A percentile compares a stretch with the other conserved stretches of the same genome.
Conservation (phyloP, 257 asterid species). For the Hygrophila difformis region DNA sequence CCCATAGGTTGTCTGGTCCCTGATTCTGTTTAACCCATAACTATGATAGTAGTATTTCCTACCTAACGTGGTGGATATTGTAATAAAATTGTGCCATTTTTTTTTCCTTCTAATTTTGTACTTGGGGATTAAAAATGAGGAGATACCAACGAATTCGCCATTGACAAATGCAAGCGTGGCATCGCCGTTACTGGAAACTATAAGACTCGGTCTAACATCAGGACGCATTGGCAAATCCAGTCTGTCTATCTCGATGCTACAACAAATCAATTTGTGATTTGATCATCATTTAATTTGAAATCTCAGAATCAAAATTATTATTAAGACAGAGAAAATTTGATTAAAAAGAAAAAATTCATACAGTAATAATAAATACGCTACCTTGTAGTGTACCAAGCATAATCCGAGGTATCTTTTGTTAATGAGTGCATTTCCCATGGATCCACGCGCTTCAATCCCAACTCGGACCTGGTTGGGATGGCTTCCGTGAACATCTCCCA, state of each 20-base stretch:
- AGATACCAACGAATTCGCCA: slow-evolving; percentile 68
- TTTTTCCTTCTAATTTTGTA: too few species aligned
- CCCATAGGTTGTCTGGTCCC: too few species aligned
- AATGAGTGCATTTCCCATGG: slow-evolving; percentile 63
- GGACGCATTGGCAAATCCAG: slow-evolving; percentile 73
- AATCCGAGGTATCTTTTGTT: slow-evolving; percentile 63
- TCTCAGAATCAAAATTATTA: too few species aligned
- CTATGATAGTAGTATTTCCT: too few species aligned
- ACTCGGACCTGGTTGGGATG: slow-evolving; percentile 32
- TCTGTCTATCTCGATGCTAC: slow-evolving; percentile 40
- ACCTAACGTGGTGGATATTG: too few species aligned
- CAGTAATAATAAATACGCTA: too few species aligned
- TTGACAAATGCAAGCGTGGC: slow-evolving; percentile 68
- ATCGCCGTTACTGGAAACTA: slow-evolving; percentile 87
- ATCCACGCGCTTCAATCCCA: slow-evolving; percentile 28
- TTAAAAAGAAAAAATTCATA: too few species aligned
- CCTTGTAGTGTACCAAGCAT: slow-evolving; percentile 92
- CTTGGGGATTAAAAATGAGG: too few species aligned
- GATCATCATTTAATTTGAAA: too few species aligned
- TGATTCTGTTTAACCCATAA: too few species aligned
- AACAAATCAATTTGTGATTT: background rate
- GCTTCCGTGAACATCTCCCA: slow-evolving; percentile 69
- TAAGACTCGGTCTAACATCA: slow-evolving; percentile 55
- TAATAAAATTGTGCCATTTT: too few species aligned
- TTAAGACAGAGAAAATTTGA: too few species aligned